phyloP scores from a whole-genome alignment of 768 basidiomycete genomes.

The Pseudohyphozyma bogoriensis region DNA sequence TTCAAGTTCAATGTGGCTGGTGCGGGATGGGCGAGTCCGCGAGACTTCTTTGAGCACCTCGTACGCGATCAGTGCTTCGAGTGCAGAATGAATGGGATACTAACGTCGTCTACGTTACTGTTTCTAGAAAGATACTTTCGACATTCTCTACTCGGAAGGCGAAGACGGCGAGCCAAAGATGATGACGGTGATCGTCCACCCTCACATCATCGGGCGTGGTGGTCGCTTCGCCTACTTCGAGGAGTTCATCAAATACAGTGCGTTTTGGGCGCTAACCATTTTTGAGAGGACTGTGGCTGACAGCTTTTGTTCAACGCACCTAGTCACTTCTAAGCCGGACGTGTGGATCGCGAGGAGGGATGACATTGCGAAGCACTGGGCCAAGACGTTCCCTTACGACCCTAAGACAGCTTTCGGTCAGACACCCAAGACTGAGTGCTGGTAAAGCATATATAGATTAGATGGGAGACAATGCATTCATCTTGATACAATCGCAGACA shows the following conservation, averaged over 20 bases:
- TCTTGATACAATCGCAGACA: too few relatives aligned
- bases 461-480: too few relatives aligned
- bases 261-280: too few relatives aligned
- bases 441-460: too few relatives aligned
- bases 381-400: conserved; percentile 14
- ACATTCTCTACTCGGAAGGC: conserved; percentile 23
- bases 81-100: neutral
- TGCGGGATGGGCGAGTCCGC: conserved; percentile 29
- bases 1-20: conserved; percentile 26
- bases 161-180: conserved; percentile 14
- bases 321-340: conserved; percentile 11
- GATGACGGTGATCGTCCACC: conserved; percentile 31
- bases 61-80: conserved; percentile 7
- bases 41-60: conserved; percentile 28
- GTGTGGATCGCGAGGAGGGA: conserved; percentile 29
- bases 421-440: too few relatives aligned
- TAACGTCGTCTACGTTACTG: neutral
- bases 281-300: too few relatives aligned
- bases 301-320: too few relatives aligned
- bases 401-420: conserved; percentile 1
- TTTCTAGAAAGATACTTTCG: conserved; percentile 21
- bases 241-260: conserved; percentile 23
- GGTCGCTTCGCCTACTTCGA: conserved; percentile 23
- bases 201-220: conserved; percentile 30
- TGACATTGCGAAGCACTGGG: conserved; percentile 28